Evolutionary conservation across 129 eudicot genomes (phyloP).

Genomic region (Arctium lappa): DNA sequence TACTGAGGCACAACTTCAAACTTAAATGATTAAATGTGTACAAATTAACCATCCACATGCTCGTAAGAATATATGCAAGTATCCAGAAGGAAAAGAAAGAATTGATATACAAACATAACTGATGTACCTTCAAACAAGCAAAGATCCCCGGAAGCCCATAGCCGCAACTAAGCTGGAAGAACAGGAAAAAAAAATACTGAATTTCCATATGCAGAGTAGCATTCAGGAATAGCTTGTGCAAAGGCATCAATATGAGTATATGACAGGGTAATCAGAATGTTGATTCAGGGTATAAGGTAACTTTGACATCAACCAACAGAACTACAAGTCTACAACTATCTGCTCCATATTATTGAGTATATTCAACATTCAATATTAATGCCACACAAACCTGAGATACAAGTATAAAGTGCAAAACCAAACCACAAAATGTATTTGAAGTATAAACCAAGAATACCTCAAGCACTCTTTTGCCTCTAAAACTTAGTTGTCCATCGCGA

Average conservation of each 20-base stretch:
- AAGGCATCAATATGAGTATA: neutral
- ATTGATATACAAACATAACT: neutral
- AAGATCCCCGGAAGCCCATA: constrained; percentile 78
- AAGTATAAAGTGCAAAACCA: constrained; percentile 9
- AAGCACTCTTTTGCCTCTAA: constrained; percentile 79
- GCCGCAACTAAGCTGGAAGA: constrained; percentile 59
- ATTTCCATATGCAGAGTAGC: constrained; percentile 9
- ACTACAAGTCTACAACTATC: neutral
- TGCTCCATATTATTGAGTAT: neutral
- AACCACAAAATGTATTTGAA: neutral
- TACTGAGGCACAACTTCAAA: too few species aligned
- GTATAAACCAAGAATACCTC: constrained; percentile 42
- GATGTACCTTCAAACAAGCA: constrained; percentile 68
- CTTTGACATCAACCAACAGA: neutral
- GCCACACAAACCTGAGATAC: neutral
- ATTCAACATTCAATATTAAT: neutral
- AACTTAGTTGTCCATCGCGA: constrained; percentile 83
- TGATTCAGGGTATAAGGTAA: neutral
- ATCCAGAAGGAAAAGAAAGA: neutral
- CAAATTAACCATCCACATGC: neutral
- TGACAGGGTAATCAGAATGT: neutral
- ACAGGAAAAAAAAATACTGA: neutral
- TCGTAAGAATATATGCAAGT: constrained; percentile 1
- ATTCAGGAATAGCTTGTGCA: constrained; percentile 7
- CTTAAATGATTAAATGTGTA: neutral